Evolutionary conservation across 257 asterid genomes (phyloP).

Genomic region (Petrea volubilis): DNA sequence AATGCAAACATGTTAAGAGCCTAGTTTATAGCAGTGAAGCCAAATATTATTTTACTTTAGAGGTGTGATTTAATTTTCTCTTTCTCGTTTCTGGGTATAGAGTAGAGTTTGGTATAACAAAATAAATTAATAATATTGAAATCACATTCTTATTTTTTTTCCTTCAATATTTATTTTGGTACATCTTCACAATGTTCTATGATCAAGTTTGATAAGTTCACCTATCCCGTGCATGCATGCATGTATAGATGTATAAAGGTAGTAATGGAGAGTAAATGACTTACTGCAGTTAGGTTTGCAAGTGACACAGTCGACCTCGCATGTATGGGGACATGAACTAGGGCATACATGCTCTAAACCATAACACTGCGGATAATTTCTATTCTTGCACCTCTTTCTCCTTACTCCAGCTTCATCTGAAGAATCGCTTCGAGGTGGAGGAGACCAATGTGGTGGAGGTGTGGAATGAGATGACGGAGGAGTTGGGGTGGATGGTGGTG

Average conservation of each 20-base stretch:
- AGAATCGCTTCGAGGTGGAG: slow-evolving; percentile 16
- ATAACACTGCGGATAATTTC: slow-evolving; percentile 37
- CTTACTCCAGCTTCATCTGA: slow-evolving; percentile 22
- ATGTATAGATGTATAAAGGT: background rate
- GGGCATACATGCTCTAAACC: slow-evolving; percentile 49
- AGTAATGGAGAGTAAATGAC: slow-evolving; percentile 6
- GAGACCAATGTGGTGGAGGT: background rate
- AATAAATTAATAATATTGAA: too few relatives aligned
- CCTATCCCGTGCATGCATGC: background rate
- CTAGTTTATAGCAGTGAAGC: too few relatives aligned
- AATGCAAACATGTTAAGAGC: background rate
- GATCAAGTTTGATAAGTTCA: background rate
- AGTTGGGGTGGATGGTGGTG: background rate
- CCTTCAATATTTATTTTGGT: too few relatives aligned
- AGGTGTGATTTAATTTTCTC: too few relatives aligned
- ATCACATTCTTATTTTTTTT: too few relatives aligned
- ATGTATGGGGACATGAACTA: slow-evolving; percentile 38
- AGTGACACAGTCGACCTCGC: slow-evolving; percentile 53
- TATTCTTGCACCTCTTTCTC: slow-evolving; percentile 45
- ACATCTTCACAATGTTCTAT: background rate
- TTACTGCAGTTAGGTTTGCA: slow-evolving; percentile 70
- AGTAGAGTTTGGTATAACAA: too few relatives aligned
- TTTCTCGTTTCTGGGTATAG: too few relatives aligned
- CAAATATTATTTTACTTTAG: too few relatives aligned
- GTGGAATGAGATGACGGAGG: background rate